Percentiles rank a stretch among this genome's conserved stretches.
These are phyloP conservation scores for Pleurotus salmoneostramineus DNA, from an alignment of 768 basidiomycete genomes.

Conservation along the genomic window DNA sequence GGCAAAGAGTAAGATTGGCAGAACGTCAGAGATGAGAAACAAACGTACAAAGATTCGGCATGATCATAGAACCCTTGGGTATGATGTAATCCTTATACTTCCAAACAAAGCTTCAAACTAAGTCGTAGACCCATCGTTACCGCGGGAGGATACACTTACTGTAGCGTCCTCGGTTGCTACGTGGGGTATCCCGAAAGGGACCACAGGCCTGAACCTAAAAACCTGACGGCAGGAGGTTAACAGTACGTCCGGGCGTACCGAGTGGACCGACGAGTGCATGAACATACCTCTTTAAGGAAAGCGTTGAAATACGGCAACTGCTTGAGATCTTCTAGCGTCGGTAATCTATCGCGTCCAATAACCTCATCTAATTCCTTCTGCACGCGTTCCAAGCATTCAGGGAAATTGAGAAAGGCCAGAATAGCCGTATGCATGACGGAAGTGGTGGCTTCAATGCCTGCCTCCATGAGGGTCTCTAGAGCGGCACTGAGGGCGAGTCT, in stretches of 20 bases:
- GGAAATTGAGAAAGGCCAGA: conserved; percentile 14
- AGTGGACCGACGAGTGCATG: background rate
- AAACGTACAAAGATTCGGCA: conserved; percentile 29
- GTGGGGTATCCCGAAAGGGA: conserved; percentile 13
- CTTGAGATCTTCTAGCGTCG: conserved; percentile 2
- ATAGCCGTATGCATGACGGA: conserved; percentile 1
- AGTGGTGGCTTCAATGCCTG: background rate
- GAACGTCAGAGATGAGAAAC: background rate
- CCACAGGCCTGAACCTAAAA: conserved; percentile 7
- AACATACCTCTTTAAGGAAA: conserved; percentile 10
- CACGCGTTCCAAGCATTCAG: conserved; percentile 11
- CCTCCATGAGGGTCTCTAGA: background rate
- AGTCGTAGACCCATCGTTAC: conserved; percentile 19
- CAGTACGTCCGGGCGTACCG: too few relatives aligned
- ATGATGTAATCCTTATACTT: conserved; percentile 24
- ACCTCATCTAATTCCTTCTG: conserved; percentile 17
- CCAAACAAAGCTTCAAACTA: conserved; percentile 16
- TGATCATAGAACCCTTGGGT: conserved; percentile 28
- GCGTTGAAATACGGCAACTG: conserved; percentile 14
- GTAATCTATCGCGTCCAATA: conserved; percentile 10
- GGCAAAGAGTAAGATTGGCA: background rate
- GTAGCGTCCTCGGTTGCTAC: conserved; percentile 7
- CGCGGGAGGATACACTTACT: conserved; percentile 3
- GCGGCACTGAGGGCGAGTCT: background rate
- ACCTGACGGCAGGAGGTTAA: background rate